Percentiles rank a stretch among this genome's conserved stretches.
Evolutionary conservation across 306 rosid genomes (phyloP).

Genomic region (Gleditsia sinensis): DNA sequence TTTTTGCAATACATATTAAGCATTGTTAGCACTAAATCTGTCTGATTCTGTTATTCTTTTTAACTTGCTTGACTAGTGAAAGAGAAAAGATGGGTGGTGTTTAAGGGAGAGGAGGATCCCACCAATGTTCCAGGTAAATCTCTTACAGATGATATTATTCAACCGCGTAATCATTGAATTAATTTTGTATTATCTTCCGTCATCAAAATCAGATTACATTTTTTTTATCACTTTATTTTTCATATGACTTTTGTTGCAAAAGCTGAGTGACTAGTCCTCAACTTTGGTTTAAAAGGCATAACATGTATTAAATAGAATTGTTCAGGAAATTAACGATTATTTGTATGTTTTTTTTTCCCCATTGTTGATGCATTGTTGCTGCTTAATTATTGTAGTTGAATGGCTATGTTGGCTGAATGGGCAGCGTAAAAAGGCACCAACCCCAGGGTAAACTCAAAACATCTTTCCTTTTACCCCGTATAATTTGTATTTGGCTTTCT

Average conservation of each 20-base stretch:
- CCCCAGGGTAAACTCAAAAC: conserved; percentile 60
- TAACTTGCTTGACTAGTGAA: conserved; percentile 59
- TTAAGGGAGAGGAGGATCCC: conserved; percentile 91
- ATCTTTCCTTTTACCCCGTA: not conserved
- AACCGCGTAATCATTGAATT: conserved; percentile 9
- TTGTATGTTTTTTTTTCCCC: conserved; percentile 28
- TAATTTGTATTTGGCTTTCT: not conserved
- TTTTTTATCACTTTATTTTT: conserved; percentile 16
- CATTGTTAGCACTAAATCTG: conserved; percentile 1
- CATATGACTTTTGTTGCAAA: not conserved
- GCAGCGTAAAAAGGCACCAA: conserved; percentile 97
- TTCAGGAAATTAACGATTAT: conserved; percentile 22
- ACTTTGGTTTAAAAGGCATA: not conserved
- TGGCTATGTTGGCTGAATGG: conserved; percentile 99
- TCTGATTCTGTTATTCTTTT: conserved; percentile 35
- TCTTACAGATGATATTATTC: conserved; percentile 22
- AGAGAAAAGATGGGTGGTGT: conserved; percentile 96
- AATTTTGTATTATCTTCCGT: no score
- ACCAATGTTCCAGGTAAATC: conserved; percentile 84
- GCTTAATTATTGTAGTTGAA: conserved; percentile 68
- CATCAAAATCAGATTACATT: no score
- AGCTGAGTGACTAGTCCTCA: not conserved
- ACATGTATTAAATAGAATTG: conserved; percentile 1
- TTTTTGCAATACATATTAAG: not conserved
- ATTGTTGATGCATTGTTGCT: conserved; percentile 30